These are phyloP conservation scores for Fraxinus excelsior DNA, from an alignment of 257 asterid species.

Conservation along the genomic window DNA sequence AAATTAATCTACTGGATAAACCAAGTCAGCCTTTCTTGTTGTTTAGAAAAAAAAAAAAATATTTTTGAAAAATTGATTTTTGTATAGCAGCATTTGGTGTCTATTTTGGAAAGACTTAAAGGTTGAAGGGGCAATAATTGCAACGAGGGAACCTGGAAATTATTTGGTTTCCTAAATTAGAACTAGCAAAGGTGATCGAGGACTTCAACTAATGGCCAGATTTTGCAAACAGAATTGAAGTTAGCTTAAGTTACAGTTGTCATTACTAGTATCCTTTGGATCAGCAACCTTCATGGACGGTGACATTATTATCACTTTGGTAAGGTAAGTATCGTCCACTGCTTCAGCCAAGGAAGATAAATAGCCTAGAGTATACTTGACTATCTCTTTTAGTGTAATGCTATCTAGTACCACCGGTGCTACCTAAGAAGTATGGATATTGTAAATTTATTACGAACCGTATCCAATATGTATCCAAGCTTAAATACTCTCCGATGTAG, in stretches of 20 bases:
- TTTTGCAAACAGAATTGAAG: neutral
- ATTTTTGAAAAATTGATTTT: neutral
- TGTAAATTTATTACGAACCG: no score
- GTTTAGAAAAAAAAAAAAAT: no score
- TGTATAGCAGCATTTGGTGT: neutral
- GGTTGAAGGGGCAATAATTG: neutral
- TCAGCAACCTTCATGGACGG: neutral
- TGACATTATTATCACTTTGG: neutral
- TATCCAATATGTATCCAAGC: no score
- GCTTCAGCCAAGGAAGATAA: neutral
- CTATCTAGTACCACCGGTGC: no score
- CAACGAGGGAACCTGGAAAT: neutral
- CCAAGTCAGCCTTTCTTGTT: neutral
- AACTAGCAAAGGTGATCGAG: neutral
- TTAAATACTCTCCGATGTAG: no score
- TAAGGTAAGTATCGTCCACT: neutral
- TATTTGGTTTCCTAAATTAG: neutral
- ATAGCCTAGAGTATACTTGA: neutral
- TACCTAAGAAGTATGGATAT: no score
- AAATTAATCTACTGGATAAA: neutral
- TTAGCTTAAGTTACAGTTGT: neutral
- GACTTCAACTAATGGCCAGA: neutral
- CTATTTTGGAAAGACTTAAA: neutral
- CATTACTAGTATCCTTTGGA: neutral
- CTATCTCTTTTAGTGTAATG: neutral